Evolutionary conservation across 2,329 filamentous ascomycete genomes (phyloP), one percentile per base, ranked within the genome.

Genomic region (Penicillium brasilianum): DNA sequence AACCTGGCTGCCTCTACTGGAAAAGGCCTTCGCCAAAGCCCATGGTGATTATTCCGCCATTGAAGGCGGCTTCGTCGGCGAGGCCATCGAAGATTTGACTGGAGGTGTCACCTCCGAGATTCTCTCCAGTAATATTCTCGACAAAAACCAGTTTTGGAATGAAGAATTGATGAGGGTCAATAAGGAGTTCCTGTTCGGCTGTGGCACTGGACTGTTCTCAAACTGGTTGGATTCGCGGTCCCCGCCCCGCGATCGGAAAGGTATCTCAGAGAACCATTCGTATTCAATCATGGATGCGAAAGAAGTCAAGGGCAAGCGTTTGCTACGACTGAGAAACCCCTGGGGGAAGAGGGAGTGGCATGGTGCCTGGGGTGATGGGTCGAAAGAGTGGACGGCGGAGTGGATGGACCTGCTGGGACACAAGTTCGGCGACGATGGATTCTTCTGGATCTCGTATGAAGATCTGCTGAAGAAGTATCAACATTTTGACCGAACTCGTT

Each of bases 311-410:
- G 87, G 86, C 1, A 79, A 87, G 30, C 84, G 88, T 2, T 79
- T 93, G 1, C 79, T 92, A 2, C 83, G 88, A 54, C 78, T 92
- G 41, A 85, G 88, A 65, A 95, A 95, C 68, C 92, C 92, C 0
- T 95, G 91, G 91, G 92, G 91, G 1, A 87, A 87, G 65, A 87
- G 85, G 34, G 91, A 93, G 76, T 95, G 91, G 91, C 90, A 86
- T 32, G 92, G 92, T 1, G 82, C 90, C 1, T 95, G 91, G 91
- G 88, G 86, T 39, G 92, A 95, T 71, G 92, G 92, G 0, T 92
- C 89, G 7, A 90, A 91, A 69, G 88, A 94, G 75, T 96, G 92
- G 92, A 94, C 90, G 0, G 82, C 90, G 0, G 88, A 93, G 66
- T 92, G 89, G 85, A 87, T 94, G 77, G 78, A 87, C 61, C 87